phyloP scores from a whole-genome alignment of 140 eudicot genomes.

The Erigeron philadelphicus region DNA sequence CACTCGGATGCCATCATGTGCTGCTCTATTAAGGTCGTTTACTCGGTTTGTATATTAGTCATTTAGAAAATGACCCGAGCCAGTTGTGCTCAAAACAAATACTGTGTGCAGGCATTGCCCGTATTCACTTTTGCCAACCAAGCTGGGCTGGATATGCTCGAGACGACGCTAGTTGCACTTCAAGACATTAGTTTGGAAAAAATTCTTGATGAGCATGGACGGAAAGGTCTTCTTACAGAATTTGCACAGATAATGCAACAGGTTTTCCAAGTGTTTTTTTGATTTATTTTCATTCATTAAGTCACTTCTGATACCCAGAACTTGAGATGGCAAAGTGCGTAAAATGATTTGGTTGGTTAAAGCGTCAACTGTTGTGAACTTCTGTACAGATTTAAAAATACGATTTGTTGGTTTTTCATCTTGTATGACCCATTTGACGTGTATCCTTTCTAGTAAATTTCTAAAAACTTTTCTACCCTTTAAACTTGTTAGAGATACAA shows the following conservation, averaged over 20 bases:
- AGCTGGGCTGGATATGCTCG: conserved; percentile 91
- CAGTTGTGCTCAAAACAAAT: conserved; percentile 5
- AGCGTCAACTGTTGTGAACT: background rate
- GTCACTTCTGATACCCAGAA: background rate
- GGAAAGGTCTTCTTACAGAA: conserved; percentile 57
- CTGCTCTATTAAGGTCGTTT: conserved; percentile 79
- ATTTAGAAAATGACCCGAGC: background rate
- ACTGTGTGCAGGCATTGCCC: conserved; percentile 52
- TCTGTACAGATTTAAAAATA: too few relatives aligned
- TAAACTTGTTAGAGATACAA: too few relatives aligned
- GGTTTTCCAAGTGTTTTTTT: conserved; percentile 33
- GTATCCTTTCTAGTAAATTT: background rate
- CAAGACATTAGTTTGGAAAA: conserved; percentile 77
- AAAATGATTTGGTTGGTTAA: background rate
- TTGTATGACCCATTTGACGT: background rate
- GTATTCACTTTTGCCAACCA: conserved; percentile 82
- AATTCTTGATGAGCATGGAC: conserved; percentile 67
- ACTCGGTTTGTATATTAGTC: background rate
- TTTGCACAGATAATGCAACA: conserved; percentile 77
- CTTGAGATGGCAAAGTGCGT: background rate
- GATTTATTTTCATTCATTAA: background rate
- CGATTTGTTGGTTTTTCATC: too few relatives aligned
- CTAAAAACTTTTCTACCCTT: too few relatives aligned
- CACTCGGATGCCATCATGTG: conserved; percentile 89
- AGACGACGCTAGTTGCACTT: conserved; percentile 75